Percentiles rank a stretch among this genome's conserved stretches.
These are phyloP conservation scores for Sporothrix brunneoviolacea DNA, from an alignment of 2,329 filamentous ascomycete species.

Conservation along the genomic window DNA sequence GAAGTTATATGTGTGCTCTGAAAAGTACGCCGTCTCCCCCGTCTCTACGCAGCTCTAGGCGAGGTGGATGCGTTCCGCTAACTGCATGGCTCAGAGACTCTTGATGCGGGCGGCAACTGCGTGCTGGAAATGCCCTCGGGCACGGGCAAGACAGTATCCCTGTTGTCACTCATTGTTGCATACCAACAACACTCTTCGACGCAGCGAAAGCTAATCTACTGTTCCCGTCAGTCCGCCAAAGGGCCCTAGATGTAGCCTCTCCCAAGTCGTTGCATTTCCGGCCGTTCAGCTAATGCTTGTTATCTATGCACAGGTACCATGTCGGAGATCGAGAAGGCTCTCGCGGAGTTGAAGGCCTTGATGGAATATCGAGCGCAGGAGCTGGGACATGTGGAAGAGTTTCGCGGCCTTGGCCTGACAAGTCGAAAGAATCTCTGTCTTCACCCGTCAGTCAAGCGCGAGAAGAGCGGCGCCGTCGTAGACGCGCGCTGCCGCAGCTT, in stretches of 20 bases:
- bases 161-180: conserved; percentile 90
- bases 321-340: conserved; percentile 98
- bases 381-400: conserved; percentile 87
- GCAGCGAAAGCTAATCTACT: conserved; percentile 95
- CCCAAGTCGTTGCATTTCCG: too few species aligned
- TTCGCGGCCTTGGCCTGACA: conserved; percentile 83
- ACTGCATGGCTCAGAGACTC: conserved; percentile 47
- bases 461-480: conserved; percentile 90
- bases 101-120: conserved; percentile 91
- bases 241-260: too few species aligned
- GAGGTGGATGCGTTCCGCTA: background rate
- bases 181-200: conserved; percentile 94
- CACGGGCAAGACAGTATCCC: conserved; percentile 93
- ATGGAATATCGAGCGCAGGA: conserved; percentile 93
- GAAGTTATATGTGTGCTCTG: conserved; percentile 51
- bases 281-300: background rate
- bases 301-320: conserved; percentile 59
- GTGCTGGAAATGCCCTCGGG: conserved; percentile 98
- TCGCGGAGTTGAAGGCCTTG: conserved; percentile 81
- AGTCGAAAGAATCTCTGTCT: conserved; percentile 97
- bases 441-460: conserved; percentile 89
- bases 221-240: conserved; percentile 59
- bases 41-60: background rate
- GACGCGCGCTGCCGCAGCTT: conserved; percentile 94
- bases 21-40: conserved; percentile 36